Conservation (phyloP, 495 filamentous ascomycete genomes). For the Lasiosphaeria hispida region DNA sequence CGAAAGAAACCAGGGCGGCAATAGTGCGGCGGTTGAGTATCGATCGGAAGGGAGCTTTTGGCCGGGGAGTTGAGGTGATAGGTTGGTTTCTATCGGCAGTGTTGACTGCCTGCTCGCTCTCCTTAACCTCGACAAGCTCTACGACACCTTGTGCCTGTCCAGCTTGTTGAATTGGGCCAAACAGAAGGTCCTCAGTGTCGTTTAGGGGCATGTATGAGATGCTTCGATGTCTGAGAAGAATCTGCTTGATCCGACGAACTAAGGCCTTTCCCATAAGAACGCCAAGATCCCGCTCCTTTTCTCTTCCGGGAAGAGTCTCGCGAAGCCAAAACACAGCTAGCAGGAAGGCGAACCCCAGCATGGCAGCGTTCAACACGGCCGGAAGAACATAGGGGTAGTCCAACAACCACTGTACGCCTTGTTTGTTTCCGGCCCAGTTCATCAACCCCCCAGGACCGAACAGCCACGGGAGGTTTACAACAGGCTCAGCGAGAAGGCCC, state of each 20-base stretch:
- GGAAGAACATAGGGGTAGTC: conserved; percentile 13
- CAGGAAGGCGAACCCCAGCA: neutral
- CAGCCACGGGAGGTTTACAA: conserved; percentile 57
- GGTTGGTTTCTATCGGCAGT: neutral
- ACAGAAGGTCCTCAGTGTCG: neutral
- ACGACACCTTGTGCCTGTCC: neutral
- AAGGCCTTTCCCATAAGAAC: neutral
- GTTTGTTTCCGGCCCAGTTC: conserved; percentile 27
- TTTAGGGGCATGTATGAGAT: conserved; percentile 2
- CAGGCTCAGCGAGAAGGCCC: conserved; percentile 70
- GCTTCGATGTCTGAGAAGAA: neutral
- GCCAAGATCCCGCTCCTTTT: conserved; percentile 4
- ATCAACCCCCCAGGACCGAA: conserved; percentile 55
- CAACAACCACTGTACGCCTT: conserved; percentile 30
- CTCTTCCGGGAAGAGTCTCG: conserved; percentile 9
- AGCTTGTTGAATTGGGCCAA: neutral
- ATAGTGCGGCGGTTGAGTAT: conserved; percentile 65
- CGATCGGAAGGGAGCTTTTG: conserved; percentile 23
- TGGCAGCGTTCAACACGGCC: neutral
- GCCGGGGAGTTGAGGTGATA: too few species aligned
- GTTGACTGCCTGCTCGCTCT: neutral
- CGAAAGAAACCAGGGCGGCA: conserved; percentile 60
- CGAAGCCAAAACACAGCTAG: conserved; percentile 1
- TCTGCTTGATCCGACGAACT: neutral
- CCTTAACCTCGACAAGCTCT: conserved; percentile 6